These are phyloP conservation scores for Opeltia flavorubescens DNA, from an alignment of 495 filamentous ascomycete genomes.

Conservation along the genomic window DNA sequence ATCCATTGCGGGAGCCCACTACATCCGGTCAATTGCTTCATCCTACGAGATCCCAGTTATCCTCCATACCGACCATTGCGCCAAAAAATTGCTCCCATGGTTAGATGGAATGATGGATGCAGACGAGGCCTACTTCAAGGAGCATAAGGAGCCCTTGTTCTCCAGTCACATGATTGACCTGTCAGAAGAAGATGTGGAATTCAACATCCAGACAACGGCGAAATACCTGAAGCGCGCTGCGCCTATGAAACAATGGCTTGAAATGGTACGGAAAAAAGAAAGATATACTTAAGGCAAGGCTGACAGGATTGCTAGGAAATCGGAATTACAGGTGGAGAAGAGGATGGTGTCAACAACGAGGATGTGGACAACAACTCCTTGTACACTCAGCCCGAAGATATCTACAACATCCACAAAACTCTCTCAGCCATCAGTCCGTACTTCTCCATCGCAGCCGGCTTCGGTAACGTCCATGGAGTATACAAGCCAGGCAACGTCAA, in stretches of 20 bases:
- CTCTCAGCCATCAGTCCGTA: constrained; percentile 72
- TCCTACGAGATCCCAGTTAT: constrained; percentile 82
- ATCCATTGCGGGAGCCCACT: constrained; percentile 78
- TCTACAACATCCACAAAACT: constrained; percentile 73
- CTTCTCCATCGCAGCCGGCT: constrained; percentile 96
- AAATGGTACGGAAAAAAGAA: constrained; percentile 59
- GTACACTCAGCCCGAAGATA: constrained; percentile 96
- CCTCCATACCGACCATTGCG: constrained; percentile 76
- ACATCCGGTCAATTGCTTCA: constrained; percentile 79
- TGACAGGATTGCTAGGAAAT: constrained; percentile 43
- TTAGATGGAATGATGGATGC: constrained; percentile 88
- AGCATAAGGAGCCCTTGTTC: constrained; percentile 85
- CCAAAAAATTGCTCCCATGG: constrained; percentile 91
- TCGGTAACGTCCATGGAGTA: constrained; percentile 98
- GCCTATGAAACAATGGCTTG: constrained; percentile 95
- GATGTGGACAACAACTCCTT: constrained; percentile 87
- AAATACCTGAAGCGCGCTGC: constrained; percentile 81
- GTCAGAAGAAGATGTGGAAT: constrained; percentile 72
- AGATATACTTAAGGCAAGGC: neutral
- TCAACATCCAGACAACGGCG: constrained; percentile 83
- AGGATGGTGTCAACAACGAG: constrained; percentile 76
- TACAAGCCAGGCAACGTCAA: constrained; percentile 98
- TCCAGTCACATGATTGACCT: constrained; percentile 96
- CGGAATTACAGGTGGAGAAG: constrained; percentile 89
- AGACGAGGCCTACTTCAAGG: constrained; percentile 87